These are phyloP conservation scores for Monilinia fructigena DNA, from an alignment of 2,329 filamentous ascomycete species.

Conservation along the genomic window DNA sequence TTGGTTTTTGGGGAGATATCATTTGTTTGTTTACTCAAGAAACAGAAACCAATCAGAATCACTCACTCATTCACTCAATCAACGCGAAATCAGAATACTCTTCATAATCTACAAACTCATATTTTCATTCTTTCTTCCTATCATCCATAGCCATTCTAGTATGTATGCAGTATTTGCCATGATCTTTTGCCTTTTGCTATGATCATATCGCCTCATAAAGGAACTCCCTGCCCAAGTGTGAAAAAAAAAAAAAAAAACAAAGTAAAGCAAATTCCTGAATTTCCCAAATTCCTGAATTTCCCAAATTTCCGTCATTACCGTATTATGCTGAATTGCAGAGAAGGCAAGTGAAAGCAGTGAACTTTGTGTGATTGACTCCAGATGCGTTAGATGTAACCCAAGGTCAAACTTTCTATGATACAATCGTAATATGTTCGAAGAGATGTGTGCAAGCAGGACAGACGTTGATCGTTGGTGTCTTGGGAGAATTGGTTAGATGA, in stretches of 20 bases:
- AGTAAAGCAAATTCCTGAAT: slow-evolving; percentile 8
- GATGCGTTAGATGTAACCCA: slow-evolving; percentile 12
- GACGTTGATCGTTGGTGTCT: not conserved
- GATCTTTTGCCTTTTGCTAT: slow-evolving; percentile 16
- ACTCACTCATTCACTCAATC: not conserved
- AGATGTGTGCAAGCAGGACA: slow-evolving; percentile 16
- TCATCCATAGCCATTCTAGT: slow-evolving; percentile 20
- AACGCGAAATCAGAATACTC: not conserved
- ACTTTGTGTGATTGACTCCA: slow-evolving; percentile 14
- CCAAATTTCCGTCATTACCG: slow-evolving; percentile 17
- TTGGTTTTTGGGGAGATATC: not conserved
- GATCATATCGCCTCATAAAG: slow-evolving; percentile 10
- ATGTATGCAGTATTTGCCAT: slow-evolving; percentile 20
- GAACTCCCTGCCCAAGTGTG: slow-evolving; percentile 14
- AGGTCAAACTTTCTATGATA: slow-evolving; percentile 22
- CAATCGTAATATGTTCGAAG: slow-evolving; percentile 20
- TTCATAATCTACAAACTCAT: slow-evolving; percentile 18
- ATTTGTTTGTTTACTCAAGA: not conserved
- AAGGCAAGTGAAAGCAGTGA: slow-evolving; percentile 14
- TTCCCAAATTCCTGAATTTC: slow-evolving; percentile 17
- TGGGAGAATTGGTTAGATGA: not conserved
- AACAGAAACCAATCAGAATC: slow-evolving; percentile 2
- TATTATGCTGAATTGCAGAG: slow-evolving; percentile 24
- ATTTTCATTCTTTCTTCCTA: slow-evolving; percentile 21
- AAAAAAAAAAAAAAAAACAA: not conserved